phyloP scores from a whole-genome alignment of 257 asterid species.

The Solanum ossicruentum region DNA sequence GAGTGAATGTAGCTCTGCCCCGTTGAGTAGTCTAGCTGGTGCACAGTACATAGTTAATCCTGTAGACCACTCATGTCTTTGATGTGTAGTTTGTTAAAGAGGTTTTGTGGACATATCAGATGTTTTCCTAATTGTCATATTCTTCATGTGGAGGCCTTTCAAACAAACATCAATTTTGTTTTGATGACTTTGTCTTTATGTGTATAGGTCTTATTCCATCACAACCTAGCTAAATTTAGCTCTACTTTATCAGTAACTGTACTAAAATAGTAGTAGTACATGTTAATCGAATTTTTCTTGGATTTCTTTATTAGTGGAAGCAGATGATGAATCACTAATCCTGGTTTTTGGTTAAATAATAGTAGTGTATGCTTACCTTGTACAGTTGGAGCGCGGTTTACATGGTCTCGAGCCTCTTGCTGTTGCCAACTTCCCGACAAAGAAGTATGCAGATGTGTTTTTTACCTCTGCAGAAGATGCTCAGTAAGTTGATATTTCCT shows the following conservation, averaged over 20 bases:
- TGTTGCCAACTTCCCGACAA: constrained; percentile 59
- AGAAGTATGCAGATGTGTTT: constrained; percentile 47
- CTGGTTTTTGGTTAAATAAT: not conserved
- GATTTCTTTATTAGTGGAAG: not conserved
- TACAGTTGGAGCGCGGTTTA: constrained; percentile 69
- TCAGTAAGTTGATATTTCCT: constrained; percentile 43
- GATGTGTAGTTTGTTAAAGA: constrained; percentile 9
- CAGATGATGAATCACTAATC: not conserved
- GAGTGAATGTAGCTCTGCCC: too few relatives aligned
- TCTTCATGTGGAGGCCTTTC: not conserved
- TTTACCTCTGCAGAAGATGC: constrained; percentile 46
- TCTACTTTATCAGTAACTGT: not conserved
- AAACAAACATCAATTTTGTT: not conserved
- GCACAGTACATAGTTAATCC: not conserved
- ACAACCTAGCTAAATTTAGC: not conserved
- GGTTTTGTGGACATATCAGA: not conserved
- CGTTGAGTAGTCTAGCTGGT: not conserved
- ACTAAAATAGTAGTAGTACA: not conserved
- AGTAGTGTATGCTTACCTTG: not conserved
- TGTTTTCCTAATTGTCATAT: not conserved
- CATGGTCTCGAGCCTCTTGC: constrained; percentile 70
- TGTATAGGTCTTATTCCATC: not conserved
- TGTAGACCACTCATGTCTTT: constrained; percentile 1
- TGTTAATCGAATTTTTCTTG: not conserved
- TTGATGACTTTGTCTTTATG: not conserved